These are phyloP conservation scores for Gastrolobium bilobum DNA, from an alignment of 306 rosid genomes.

Conservation along the genomic window DNA sequence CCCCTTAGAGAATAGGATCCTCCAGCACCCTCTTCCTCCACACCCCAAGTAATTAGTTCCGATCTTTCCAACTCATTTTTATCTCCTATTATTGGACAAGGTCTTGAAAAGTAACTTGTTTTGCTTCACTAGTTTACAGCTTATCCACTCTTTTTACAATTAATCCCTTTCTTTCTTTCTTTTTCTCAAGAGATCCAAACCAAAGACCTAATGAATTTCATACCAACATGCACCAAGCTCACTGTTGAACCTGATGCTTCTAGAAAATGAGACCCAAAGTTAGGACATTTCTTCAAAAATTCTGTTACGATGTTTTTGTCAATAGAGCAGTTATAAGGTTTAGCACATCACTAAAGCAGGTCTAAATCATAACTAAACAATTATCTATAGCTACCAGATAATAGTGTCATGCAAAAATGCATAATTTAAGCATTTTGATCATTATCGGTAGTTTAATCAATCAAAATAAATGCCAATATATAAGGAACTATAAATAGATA, in stretches of 20 bases:
- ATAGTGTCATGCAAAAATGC: slow-evolving; percentile 15
- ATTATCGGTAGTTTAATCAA: slow-evolving; percentile 8
- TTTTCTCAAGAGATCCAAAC: not conserved
- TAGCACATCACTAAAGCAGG: not conserved
- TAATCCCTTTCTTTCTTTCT: not conserved
- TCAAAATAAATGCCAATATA: slow-evolving; percentile 15
- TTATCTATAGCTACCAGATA: slow-evolving; percentile 2
- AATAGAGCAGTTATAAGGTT: not conserved
- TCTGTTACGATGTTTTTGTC: not conserved
- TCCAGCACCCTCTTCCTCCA: not conserved
- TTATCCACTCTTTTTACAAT: not conserved
- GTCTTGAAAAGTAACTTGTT: not conserved
- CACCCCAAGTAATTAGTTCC: not conserved
- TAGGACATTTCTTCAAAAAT: not conserved
- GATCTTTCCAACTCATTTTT: not conserved
- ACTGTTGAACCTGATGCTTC: too few species aligned
- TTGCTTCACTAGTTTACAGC: too few species aligned
- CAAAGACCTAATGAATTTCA: not conserved
- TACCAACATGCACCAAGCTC: slow-evolving; percentile 7
- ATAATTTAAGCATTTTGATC: slow-evolving; percentile 4
- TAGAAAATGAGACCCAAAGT: too few species aligned
- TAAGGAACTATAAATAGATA: slow-evolving; percentile 2
- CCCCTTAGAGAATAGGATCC: not conserved
- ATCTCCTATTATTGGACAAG: not conserved
- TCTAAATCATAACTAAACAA: not conserved